These are phyloP conservation scores for Linum usitatissimum DNA, from an alignment of 345 rosid species.

Conservation along the genomic window DNA sequence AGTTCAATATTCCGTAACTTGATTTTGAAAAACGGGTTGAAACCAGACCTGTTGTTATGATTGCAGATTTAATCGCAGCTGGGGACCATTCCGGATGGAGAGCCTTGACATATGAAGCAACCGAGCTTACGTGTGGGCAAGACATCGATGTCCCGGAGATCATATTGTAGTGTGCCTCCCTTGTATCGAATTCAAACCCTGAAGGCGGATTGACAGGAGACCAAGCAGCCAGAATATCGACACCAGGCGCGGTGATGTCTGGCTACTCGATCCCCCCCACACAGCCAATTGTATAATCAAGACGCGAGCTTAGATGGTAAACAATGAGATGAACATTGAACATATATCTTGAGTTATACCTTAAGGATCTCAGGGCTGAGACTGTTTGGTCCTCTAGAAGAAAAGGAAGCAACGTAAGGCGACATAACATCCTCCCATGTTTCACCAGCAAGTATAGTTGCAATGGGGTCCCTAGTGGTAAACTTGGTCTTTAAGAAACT, in stretches of 20 bases:
- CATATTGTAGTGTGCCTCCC: slow-evolving; percentile 13
- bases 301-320: no score
- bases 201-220: slow-evolving; percentile 14
- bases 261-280: slow-evolving; percentile 13
- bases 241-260: slow-evolving; percentile 32
- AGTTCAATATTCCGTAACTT: not conserved
- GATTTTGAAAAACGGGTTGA: not conserved
- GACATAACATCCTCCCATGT: slow-evolving; percentile 15
- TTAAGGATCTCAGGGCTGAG: slow-evolving; percentile 23
- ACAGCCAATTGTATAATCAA: not conserved
- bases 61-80: slow-evolving; percentile 3
- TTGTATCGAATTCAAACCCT: not conserved
- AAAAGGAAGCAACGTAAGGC: slow-evolving; percentile 21
- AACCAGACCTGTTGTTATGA: slow-evolving; percentile 2
- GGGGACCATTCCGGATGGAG: slow-evolving; percentile 7
- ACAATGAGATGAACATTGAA: not conserved
- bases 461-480: slow-evolving; percentile 18
- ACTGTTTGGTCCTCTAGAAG: slow-evolving; percentile 28
- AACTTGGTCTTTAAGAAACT: no score
- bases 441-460: slow-evolving; percentile 18
- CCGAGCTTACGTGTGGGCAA: slow-evolving; percentile 4
- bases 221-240: slow-evolving; percentile 27
- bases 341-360: slow-evolving; percentile 7
- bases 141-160: slow-evolving; percentile 20
- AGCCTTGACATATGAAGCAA: slow-evolving; percentile 6